These are phyloP conservation scores for Gautieria morchelliformis DNA, from an alignment of 768 basidiomycete species.

Conservation along the genomic window DNA sequence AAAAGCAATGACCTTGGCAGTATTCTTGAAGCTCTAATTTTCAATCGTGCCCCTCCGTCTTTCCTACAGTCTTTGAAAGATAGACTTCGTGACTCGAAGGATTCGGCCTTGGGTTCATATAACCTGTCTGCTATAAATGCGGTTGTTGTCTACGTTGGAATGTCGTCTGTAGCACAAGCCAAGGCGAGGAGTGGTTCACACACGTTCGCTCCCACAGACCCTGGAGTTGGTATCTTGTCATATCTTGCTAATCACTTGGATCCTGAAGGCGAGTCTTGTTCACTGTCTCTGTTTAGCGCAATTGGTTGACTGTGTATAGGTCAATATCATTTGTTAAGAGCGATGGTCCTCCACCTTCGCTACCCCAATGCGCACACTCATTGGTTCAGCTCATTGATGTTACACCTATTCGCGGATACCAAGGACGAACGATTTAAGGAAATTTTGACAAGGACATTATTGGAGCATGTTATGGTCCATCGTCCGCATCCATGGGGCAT, in stretches of 20 bases:
- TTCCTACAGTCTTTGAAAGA: slow-evolving; percentile 75
- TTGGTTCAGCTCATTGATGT: slow-evolving; percentile 90
- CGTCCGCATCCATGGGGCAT: slow-evolving; percentile 97
- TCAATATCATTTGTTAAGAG: slow-evolving; percentile 88
- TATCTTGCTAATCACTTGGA: slow-evolving; percentile 79
- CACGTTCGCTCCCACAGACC: slow-evolving; percentile 72
- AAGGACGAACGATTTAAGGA: slow-evolving; percentile 71
- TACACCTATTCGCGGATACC: slow-evolving; percentile 79
- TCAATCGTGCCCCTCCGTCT: slow-evolving; percentile 61
- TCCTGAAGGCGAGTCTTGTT: slow-evolving; percentile 63
- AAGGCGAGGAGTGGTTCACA: slow-evolving; percentile 78
- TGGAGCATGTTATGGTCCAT: slow-evolving; percentile 90
- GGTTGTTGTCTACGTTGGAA: slow-evolving; percentile 93
- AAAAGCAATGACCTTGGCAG: slow-evolving; percentile 70
- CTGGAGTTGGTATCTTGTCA: slow-evolving; percentile 76
- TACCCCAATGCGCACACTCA: slow-evolving; percentile 98
- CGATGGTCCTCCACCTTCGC: slow-evolving; percentile 90
- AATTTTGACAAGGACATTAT: slow-evolving; percentile 77
- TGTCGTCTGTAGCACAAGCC: slow-evolving; percentile 81
- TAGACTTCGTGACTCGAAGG: slow-evolving; percentile 43
- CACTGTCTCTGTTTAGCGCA: background rate
- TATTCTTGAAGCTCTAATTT: slow-evolving; percentile 78
- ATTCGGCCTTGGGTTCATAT: slow-evolving; percentile 52
- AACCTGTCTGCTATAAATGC: slow-evolving; percentile 88
- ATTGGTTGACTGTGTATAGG: slow-evolving; percentile 35